These are phyloP conservation scores for Penicillium sp. DNA, from an alignment of 2,329 filamentous ascomycete species.

Conservation along the genomic window DNA sequence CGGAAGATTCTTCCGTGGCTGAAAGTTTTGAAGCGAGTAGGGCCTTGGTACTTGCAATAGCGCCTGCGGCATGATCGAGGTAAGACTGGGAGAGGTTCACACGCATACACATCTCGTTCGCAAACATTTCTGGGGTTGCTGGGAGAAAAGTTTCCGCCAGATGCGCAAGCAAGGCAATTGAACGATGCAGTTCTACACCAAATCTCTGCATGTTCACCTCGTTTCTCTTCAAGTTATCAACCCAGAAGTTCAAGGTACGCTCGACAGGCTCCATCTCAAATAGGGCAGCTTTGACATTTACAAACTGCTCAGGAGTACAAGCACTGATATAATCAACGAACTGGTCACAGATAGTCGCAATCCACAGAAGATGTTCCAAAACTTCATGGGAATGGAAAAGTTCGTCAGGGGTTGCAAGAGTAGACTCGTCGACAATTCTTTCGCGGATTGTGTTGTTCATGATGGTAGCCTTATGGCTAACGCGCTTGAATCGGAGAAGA, in stretches of 20 bases:
- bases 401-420: slow-evolving; percentile 73
- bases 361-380: slow-evolving; percentile 82
- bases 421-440: slow-evolving; percentile 68
- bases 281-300: slow-evolving; percentile 75
- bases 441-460: slow-evolving; percentile 80
- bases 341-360: slow-evolving; percentile 79
- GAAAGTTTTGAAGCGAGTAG: slow-evolving; percentile 71
- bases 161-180: slow-evolving; percentile 84
- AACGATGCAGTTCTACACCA: slow-evolving; percentile 78
- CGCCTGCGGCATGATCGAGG: slow-evolving; percentile 75
- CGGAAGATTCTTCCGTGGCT: slow-evolving; percentile 60
- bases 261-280: slow-evolving; percentile 93
- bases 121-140: slow-evolving; percentile 70
- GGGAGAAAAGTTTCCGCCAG: slow-evolving; percentile 80
- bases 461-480: slow-evolving; percentile 84
- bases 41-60: slow-evolving; percentile 65
- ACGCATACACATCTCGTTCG: slow-evolving; percentile 79
- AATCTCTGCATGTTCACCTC: slow-evolving; percentile 85
- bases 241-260: slow-evolving; percentile 82
- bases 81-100: slow-evolving; percentile 77
- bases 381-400: slow-evolving; percentile 79
- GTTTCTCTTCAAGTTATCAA: slow-evolving; percentile 80
- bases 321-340: slow-evolving; percentile 80
- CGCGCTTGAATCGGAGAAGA: slow-evolving; percentile 81
- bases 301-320: slow-evolving; percentile 78